Percentiles rank a stretch among this genome's conserved stretches.
Evolutionary conservation across 352 stramenopile genomes (phyloP).

Genomic region (Phytophthora idaei): DNA sequence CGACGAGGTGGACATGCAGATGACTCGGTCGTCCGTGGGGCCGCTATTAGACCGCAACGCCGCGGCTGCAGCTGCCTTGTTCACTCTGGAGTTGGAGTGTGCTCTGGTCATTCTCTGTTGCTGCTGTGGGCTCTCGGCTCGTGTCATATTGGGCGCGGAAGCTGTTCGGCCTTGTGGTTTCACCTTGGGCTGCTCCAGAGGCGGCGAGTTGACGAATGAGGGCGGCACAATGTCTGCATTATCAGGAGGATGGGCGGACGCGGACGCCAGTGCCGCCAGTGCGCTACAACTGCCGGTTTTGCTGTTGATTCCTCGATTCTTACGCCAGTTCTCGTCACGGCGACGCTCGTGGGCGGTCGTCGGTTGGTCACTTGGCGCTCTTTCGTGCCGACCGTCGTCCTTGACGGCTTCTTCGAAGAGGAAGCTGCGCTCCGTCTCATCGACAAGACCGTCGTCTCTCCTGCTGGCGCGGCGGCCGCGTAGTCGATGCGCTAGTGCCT

Average conservation of each 20-base stretch:
- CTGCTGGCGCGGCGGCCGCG: constrained; percentile 23
- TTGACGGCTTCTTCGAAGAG: constrained; percentile 15
- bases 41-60: constrained; percentile 1
- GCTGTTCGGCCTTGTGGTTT: constrained; percentile 11
- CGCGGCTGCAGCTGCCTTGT: neutral
- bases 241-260: constrained; percentile 3
- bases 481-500: constrained; percentile 42
- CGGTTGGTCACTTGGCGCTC: constrained; percentile 1
- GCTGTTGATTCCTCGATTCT: constrained; percentile 29
- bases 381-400: neutral
- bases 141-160: constrained; percentile 4
- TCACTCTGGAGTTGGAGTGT: constrained; percentile 16
- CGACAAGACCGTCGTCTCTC: constrained; percentile 9
- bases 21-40: constrained; percentile 7
- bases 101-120: constrained; percentile 12
- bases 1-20: constrained; percentile 18
- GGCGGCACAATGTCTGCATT: constrained; percentile 5
- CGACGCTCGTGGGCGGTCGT: neutral
- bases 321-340: constrained; percentile 23
- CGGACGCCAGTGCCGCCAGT: constrained; percentile 1
- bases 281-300: constrained; percentile 27
- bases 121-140: constrained; percentile 11
- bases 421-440: constrained; percentile 28
- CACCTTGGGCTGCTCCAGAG: constrained; percentile 2
- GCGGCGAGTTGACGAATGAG: constrained; percentile 8